Base-by-base conservation (phyloP, 1,284 basidiomycete genomes). In the Rhodotorula sp. region DNA sequence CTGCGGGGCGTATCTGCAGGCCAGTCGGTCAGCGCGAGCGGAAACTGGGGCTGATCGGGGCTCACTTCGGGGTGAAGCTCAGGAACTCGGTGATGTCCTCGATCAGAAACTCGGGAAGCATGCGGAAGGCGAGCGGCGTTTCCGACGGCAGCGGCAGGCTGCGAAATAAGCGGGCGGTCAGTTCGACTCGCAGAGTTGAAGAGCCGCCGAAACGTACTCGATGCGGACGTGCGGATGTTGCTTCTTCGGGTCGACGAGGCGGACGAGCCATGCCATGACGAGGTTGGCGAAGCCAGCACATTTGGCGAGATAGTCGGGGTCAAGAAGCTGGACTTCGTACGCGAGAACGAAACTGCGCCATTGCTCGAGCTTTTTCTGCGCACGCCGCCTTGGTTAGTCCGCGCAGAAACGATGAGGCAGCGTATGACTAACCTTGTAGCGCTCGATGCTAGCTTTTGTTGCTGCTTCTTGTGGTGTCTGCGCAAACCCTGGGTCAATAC, bases 81-180 rank as follows among this genome's bases (percentile, higher is more conserved):
- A 90, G 86, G 79, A 91, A 94, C 68, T 97, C 93, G 8, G 94
- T 90, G 17, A 97, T 87, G 79, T 98, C 95, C 79, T 99, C 96
- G 51, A 98, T 81, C 48, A 97, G 86, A 79, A 94, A 96, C 80
- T 99, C 96, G 0, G 96, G 96, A 44, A 99, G 84, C 77, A 92
- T 90, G 39, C 88, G 85, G 85, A 98, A 98, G 0, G 86, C 83
- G 77, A 88, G 84, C 0, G 94, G 92, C 9, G 94, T 90, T 64
- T 95, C 90, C 63, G 87, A 82, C 0, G 93, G 90, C 30, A 99
- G 82, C 0, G 95, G 94, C 39, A 96, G 81, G 46, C 91, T 94
- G 71, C 44, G 62, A 22, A 36, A 4, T 19, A n/a, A 29, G 19
- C 59, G 27, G 6, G 3, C 5, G 7, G 10, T 60, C 53, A 64